Percentiles rank a stretch among this genome's conserved stretches.
phyloP scores from a whole-genome alignment of 2,329 filamentous ascomycete genomes.

The Colletotrichum camelliae region DNA sequence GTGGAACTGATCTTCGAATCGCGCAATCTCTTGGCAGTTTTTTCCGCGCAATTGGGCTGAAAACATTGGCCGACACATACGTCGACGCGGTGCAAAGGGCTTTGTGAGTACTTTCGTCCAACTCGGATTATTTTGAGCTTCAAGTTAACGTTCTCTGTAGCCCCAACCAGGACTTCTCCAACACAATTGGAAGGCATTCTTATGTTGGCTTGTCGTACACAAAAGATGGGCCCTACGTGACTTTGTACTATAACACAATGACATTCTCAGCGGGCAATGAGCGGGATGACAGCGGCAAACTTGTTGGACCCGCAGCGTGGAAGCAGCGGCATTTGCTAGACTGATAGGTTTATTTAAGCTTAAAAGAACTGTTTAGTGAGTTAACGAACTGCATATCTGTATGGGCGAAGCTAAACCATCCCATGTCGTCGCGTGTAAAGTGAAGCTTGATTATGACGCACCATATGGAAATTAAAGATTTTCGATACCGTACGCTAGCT shows the following conservation, averaged over 20 bases:
- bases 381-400: not conserved
- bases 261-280: conserved; percentile 4
- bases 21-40: conserved; percentile 5
- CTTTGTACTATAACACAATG: conserved; percentile 17
- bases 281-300: not conserved
- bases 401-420: not conserved
- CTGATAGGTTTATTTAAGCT: not conserved
- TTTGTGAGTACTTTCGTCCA: not conserved
- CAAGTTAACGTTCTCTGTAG: not conserved
- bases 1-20: conserved; percentile 13
- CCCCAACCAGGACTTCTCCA: conserved; percentile 6
- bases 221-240: conserved; percentile 5
- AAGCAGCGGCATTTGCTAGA: conserved; percentile 14
- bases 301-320: conserved; percentile 12
- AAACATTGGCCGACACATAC: not conserved
- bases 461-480: not conserved
- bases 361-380: not conserved
- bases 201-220: conserved; percentile 10
- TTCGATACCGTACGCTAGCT: not conserved
- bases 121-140: not conserved
- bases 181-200: conserved; percentile 10
- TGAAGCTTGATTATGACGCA: not conserved
- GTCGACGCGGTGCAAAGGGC: conserved; percentile 7
- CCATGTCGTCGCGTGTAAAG: not conserved
- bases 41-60: conserved; percentile 6